Conservation (phyloP, 441 rosid species). For the Erodium trifolium region DNA sequence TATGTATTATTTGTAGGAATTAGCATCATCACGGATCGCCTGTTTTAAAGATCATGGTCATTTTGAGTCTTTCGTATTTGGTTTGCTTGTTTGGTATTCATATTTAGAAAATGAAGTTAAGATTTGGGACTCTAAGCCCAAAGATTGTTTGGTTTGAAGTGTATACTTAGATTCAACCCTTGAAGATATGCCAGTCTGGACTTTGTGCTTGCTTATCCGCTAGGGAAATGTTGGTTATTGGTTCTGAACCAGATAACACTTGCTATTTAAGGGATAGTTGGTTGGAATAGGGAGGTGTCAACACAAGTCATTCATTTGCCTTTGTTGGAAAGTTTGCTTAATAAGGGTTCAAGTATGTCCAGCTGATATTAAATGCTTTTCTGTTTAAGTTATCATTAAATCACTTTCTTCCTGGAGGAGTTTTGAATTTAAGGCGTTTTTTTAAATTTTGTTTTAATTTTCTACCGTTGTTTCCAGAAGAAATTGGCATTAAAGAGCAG, state of each 20-base stretch:
- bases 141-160: not conserved
- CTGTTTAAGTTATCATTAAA: not conserved
- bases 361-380: constrained; percentile 17
- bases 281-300: constrained; percentile 18
- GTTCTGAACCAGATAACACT: not conserved
- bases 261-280: constrained; percentile 14
- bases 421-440: constrained; percentile 1
- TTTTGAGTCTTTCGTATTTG: not conserved
- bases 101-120: not conserved
- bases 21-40: not conserved
- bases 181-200: not conserved
- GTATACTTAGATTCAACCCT: not conserved
- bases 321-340: constrained; percentile 17
- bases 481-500: constrained; percentile 21
- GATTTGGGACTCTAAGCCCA: not conserved
- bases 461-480: not conserved
- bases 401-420: not conserved
- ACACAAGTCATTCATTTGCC: constrained; percentile 6
- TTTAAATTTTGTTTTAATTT: not conserved
- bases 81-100: not conserved
- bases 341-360: constrained; percentile 12
- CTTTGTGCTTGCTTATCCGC: not conserved
- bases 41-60: not conserved
- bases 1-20: not conserved
- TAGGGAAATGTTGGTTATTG: constrained; percentile 3